A percentile compares a stretch with the other conserved stretches of the same genome.
Conservation (phyloP, 78 protist genomes). For the Mantamonas sphyraenae region DNA sequence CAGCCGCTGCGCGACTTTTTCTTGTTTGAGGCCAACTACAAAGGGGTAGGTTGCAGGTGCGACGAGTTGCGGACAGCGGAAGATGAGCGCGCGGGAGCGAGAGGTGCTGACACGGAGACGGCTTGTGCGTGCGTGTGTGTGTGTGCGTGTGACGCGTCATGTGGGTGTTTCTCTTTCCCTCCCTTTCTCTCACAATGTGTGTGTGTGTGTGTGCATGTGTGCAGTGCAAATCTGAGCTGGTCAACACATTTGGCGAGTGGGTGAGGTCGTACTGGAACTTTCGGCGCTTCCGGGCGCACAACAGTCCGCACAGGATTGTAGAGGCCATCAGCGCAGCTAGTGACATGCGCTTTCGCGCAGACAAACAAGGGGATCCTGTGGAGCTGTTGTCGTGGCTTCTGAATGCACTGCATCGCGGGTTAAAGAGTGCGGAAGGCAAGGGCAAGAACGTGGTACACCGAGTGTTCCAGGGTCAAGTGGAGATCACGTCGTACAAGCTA, state of each 20-base stretch:
- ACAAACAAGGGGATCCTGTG: slow-evolving; percentile 59
- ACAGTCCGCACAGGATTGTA: slow-evolving; percentile 76
- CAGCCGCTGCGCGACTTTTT: slow-evolving; percentile 36
- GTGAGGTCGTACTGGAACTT: slow-evolving; percentile 81
- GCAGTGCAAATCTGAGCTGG: no score
- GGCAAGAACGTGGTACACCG: slow-evolving; percentile 28
- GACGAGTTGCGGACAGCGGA: no score
- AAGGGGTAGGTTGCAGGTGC: no score
- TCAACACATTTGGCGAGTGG: no score
- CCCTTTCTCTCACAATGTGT: no score
- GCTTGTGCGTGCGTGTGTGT: no score
- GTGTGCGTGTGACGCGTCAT: no score
- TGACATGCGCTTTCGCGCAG: slow-evolving; percentile 44
- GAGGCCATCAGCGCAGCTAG: slow-evolving; percentile 26
- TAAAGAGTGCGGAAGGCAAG: background rate
- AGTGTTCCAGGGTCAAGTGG: slow-evolving; percentile 55
- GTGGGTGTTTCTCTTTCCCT: no score
- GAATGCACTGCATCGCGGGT: slow-evolving; percentile 25
- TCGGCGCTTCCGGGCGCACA: slow-evolving; percentile 72
- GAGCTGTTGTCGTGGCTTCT: slow-evolving; percentile 76
- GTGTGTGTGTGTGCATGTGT: no score
- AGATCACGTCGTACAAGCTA: slow-evolving; percentile 9
- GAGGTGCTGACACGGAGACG: no score
- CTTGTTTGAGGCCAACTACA: slow-evolving; percentile 17
- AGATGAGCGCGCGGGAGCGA: no score